phyloP scores from a whole-genome alignment of 441 rosid genomes.

The Rhodomyrtus psidioides region DNA sequence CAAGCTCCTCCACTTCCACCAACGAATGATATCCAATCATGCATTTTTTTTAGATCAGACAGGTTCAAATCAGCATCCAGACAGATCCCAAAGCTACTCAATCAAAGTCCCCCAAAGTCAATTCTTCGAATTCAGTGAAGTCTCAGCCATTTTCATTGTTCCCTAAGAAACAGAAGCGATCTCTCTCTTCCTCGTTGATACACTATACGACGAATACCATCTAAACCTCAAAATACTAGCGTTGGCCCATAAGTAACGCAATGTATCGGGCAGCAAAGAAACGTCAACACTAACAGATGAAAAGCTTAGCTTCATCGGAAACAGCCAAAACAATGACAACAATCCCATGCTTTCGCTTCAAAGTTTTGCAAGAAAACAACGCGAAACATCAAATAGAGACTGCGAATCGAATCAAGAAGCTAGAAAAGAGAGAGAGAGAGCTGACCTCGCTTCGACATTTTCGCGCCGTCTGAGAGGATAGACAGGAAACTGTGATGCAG shows the following conservation, averaged over 20 bases:
- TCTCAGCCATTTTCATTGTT: neutral
- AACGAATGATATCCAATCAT: neutral
- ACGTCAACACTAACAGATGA: rapidly evolving
- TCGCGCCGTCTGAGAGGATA: slow-evolving; percentile 15
- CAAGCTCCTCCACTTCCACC: neutral
- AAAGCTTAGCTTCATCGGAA: neutral
- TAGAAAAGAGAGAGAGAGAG: neutral
- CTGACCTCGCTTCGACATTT: slow-evolving; percentile 71
- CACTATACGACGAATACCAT: too few species aligned
- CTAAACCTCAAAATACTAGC: neutral
- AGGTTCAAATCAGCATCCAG: neutral
- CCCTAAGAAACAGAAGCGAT: neutral
- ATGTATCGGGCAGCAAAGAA: neutral
- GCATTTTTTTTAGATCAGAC: neutral
- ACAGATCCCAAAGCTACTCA: neutral
- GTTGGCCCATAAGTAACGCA: neutral
- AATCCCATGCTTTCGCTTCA: neutral
- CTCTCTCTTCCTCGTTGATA: neutral
- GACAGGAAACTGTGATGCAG: neutral
- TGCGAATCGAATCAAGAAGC: neutral
- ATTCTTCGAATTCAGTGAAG: neutral
- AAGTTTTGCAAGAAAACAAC: neutral
- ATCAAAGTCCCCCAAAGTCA: neutral
- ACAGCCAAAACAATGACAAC: neutral
- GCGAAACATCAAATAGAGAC: neutral